Evolutionary conservation across 371 early-diverging fungal genomes (phyloP).

Genomic region (Mortierella polycephala): DNA sequence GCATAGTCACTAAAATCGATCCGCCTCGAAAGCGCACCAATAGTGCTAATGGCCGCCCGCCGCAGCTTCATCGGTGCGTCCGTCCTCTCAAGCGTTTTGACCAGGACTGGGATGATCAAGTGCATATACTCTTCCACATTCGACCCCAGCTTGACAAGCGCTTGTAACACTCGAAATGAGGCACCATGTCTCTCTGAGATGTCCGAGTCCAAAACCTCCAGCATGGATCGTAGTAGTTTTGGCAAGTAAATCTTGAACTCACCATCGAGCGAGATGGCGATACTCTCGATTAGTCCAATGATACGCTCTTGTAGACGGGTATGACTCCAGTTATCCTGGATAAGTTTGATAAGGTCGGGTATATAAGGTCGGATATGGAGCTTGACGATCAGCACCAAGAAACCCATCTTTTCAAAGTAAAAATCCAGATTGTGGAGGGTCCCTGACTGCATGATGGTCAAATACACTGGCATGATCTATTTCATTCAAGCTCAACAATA

Average conservation of each 20-base stretch:
- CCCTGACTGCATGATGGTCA: slow-evolving; percentile 81
- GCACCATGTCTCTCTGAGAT: slow-evolving; percentile 75
- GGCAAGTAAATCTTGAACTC: slow-evolving; percentile 90
- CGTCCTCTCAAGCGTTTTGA: slow-evolving; percentile 81
- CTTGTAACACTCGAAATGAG: slow-evolving; percentile 84
- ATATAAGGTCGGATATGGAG: slow-evolving; percentile 90
- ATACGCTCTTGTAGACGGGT: slow-evolving; percentile 83
- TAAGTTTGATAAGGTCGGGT: slow-evolving; percentile 81
- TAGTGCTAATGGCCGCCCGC: slow-evolving; percentile 79
- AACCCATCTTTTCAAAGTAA: slow-evolving; percentile 89
- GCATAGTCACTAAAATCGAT: slow-evolving; percentile 91
- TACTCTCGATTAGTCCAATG: slow-evolving; percentile 85
- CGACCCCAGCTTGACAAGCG: slow-evolving; percentile 86
- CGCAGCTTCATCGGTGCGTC: slow-evolving; percentile 76
- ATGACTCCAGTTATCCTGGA: slow-evolving; percentile 85
- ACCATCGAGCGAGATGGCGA: slow-evolving; percentile 86
- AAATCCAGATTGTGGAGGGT: slow-evolving; percentile 85
- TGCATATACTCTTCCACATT: slow-evolving; percentile 95
- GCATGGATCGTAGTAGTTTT: slow-evolving; percentile 68
- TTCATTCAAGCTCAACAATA: background rate
- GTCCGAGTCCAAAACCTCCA: slow-evolving; percentile 85
- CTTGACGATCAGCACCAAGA: slow-evolving; percentile 88
- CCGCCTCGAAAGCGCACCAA: slow-evolving; percentile 82
- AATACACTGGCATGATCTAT: slow-evolving; percentile 72
- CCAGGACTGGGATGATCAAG: slow-evolving; percentile 89